phyloP scores from a whole-genome alignment of 1,284 basidiomycete genomes.

The Exobasidium rhododendri region DNA sequence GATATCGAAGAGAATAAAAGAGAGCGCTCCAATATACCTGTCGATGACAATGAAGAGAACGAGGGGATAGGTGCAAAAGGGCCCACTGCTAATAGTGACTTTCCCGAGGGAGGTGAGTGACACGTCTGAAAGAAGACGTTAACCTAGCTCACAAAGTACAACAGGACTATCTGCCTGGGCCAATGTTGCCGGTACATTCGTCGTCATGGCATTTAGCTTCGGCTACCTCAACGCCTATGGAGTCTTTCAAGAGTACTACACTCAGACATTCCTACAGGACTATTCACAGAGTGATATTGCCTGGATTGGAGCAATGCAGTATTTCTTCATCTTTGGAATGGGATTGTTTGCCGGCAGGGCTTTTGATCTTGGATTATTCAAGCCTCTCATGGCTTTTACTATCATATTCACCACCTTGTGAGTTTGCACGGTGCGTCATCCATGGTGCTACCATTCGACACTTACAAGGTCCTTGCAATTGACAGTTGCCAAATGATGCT shows the following conservation, averaged over 20 bases:
- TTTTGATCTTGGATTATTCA: conserved; percentile 12
- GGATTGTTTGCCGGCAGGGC: conserved; percentile 12
- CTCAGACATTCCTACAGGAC: background rate
- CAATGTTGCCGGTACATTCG: background rate
- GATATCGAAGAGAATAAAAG: too few relatives aligned
- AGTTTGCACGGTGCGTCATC: background rate
- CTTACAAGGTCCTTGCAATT: too few relatives aligned
- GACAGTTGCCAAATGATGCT: conserved; percentile 33
- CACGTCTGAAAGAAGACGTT: too few relatives aligned
- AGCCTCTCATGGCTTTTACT: conserved; percentile 11
- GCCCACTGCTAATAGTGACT: background rate
- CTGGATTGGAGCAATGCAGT: conserved; percentile 18
- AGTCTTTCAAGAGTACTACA: conserved; percentile 15
- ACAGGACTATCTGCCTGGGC: conserved; percentile 8
- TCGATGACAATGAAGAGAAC: too few relatives aligned
- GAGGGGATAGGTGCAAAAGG: background rate
- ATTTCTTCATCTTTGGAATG: conserved; percentile 16
- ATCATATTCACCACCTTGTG: conserved; percentile 9
- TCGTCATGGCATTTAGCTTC: conserved; percentile 16
- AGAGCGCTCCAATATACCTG: too few relatives aligned
- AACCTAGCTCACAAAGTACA: too few relatives aligned
- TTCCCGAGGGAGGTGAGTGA: conserved; percentile 14
- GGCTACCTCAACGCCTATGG: conserved; percentile 18
- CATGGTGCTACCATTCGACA: too few relatives aligned
- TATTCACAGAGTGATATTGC: conserved; percentile 11